Evolutionary conservation across 305 asterid genomes (phyloP).

Genomic region (Fraxinus sp.): DNA sequence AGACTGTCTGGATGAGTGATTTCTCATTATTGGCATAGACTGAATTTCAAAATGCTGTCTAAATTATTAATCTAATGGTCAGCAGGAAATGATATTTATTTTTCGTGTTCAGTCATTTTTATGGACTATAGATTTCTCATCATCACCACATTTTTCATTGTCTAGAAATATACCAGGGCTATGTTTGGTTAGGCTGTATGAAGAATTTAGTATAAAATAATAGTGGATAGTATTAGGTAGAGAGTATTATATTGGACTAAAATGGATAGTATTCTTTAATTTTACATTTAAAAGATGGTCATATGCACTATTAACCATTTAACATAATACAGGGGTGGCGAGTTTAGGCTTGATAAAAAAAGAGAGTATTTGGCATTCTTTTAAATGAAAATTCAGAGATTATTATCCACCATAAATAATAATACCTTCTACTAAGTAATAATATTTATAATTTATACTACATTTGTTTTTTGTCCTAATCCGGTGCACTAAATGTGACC

Average conservation of each 20-base stretch:
- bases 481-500: background rate
- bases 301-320: background rate
- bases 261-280: background rate
- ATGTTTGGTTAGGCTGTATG: background rate
- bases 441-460: background rate
- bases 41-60: background rate
- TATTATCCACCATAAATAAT: background rate
- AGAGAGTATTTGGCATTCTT: background rate
- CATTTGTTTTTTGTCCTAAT: background rate
- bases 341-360: background rate
- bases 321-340: background rate
- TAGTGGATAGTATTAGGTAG: background rate
- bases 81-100: background rate
- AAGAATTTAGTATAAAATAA: background rate
- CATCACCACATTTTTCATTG: background rate
- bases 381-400: background rate
- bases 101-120: background rate
- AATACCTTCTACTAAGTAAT: background rate
- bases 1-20: background rate
- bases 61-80: background rate
- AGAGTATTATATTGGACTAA: background rate
- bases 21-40: background rate
- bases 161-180: background rate
- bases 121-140: background rate
- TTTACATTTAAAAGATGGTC: background rate